These are phyloP conservation scores for Plasmodium malariae DNA, from an alignment of 169 alveolate species.

Conservation along the genomic window DNA sequence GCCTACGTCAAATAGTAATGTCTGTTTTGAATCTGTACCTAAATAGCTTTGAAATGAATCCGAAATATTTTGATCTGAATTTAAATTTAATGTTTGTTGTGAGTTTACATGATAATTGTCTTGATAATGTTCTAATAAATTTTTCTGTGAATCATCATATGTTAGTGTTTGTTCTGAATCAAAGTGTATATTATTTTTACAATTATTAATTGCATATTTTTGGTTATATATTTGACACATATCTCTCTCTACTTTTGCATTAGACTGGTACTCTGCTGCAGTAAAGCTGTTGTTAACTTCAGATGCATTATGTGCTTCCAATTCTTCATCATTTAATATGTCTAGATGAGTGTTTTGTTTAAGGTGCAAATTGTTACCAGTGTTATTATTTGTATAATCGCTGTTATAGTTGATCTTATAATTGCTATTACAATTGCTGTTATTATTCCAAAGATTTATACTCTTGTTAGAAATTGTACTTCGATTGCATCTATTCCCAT, in stretches of 20 bases:
- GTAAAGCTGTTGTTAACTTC: background rate
- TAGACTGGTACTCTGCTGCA: background rate
- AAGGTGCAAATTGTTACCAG: background rate
- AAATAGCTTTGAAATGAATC: slow-evolving; percentile 14
- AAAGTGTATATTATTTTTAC: background rate
- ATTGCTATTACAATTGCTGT: too few species aligned
- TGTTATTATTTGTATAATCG: background rate
- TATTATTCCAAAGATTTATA: too few species aligned
- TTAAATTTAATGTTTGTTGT: background rate
- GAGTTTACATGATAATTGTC: background rate
- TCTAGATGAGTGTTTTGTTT: background rate
- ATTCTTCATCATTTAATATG: background rate
- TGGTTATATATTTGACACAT: background rate
- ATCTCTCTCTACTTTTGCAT: background rate
- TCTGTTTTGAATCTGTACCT: slow-evolving; percentile 6
- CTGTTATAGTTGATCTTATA: background rate
- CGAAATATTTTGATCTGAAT: slow-evolving; percentile 40
- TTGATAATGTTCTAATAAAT: slow-evolving; percentile 15
- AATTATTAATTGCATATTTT: background rate
- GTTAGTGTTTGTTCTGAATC: slow-evolving; percentile 16
- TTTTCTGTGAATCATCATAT: slow-evolving; percentile 37
- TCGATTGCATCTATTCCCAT: too few species aligned
- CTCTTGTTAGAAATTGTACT: too few species aligned
- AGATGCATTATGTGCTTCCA: background rate
- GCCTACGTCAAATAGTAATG: slow-evolving; percentile 4